These are phyloP conservation scores for Favolaschia claudopus DNA, from an alignment of 768 basidiomycete genomes.

Conservation along the genomic window DNA sequence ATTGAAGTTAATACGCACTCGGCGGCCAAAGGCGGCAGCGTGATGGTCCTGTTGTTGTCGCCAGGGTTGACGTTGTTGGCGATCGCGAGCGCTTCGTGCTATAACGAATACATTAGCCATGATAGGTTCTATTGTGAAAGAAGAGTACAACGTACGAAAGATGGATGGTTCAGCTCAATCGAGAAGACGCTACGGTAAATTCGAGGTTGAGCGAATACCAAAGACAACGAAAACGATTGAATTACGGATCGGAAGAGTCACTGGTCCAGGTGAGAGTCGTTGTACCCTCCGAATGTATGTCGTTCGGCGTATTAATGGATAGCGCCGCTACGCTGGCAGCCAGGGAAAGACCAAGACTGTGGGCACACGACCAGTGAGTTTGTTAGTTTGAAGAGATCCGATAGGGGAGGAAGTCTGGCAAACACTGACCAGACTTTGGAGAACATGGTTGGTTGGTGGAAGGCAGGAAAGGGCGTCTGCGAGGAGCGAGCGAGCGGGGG, in stretches of 20 bases:
- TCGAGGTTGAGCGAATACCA: neutral
- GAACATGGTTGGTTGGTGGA: too few species aligned
- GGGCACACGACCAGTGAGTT: too few species aligned
- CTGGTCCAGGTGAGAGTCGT: conserved; percentile 59
- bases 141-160: conserved; percentile 41
- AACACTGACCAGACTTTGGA: too few species aligned
- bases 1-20: conserved; percentile 45
- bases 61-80: conserved; percentile 59
- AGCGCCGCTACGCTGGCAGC: conserved; percentile 58
- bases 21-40: conserved; percentile 53
- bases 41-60: conserved; percentile 41
- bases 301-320: conserved; percentile 44
- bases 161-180: conserved; percentile 53
- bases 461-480: too few species aligned
- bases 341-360: conserved; percentile 50
- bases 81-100: conserved; percentile 58
- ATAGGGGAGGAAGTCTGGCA: too few species aligned
- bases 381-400: too few species aligned
- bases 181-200: conserved; percentile 39
- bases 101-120: neutral
- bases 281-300: conserved; percentile 38
- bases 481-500: too few species aligned
- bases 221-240: too few species aligned
- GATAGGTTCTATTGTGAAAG: too few species aligned
- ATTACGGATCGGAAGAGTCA: conserved; percentile 50